phyloP scores from a whole-genome alignment of 2,329 filamentous ascomycete genomes.

The Trichothecium roseum region DNA sequence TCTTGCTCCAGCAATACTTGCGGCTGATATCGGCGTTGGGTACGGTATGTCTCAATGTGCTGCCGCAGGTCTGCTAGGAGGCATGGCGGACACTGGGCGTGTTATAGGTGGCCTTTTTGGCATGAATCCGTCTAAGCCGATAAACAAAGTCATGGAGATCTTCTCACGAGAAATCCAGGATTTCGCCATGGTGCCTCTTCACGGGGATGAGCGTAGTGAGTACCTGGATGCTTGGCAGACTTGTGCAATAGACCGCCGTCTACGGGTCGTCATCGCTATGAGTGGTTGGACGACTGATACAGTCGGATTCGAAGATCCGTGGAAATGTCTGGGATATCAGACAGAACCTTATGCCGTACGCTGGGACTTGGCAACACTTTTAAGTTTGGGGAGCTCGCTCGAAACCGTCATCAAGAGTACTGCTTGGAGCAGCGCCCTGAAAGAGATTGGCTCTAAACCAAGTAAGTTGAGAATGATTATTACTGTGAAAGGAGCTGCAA shows the following conservation, averaged over 20 bases:
- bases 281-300: slow-evolving; percentile 71
- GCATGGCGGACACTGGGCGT: slow-evolving; percentile 68
- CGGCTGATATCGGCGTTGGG: slow-evolving; percentile 70
- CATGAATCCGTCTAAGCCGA: slow-evolving; percentile 78
- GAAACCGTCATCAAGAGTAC: slow-evolving; percentile 67
- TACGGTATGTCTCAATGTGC: slow-evolving; percentile 63
- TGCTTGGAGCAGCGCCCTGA: slow-evolving; percentile 64
- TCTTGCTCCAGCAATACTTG: slow-evolving; percentile 66
- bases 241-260: slow-evolving; percentile 48
- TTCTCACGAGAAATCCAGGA: slow-evolving; percentile 81
- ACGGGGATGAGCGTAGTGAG: slow-evolving; percentile 29
- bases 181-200: slow-evolving; percentile 74
- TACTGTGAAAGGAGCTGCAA: neutral
- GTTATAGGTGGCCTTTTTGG: slow-evolving; percentile 81
- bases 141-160: slow-evolving; percentile 77
- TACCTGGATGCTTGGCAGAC: slow-evolving; percentile 39
- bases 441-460: slow-evolving; percentile 33
- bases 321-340: slow-evolving; percentile 63
- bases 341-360: slow-evolving; percentile 74
- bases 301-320: slow-evolving; percentile 60
- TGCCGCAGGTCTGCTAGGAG: slow-evolving; percentile 69
- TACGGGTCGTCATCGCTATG: slow-evolving; percentile 75
- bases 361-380: slow-evolving; percentile 71
- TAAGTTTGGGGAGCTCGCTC: slow-evolving; percentile 69
- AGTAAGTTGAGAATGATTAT: slow-evolving; percentile 25